Conservation (phyloP, 768 basidiomycete species). For the Kwoniella newhampshirensis region DNA sequence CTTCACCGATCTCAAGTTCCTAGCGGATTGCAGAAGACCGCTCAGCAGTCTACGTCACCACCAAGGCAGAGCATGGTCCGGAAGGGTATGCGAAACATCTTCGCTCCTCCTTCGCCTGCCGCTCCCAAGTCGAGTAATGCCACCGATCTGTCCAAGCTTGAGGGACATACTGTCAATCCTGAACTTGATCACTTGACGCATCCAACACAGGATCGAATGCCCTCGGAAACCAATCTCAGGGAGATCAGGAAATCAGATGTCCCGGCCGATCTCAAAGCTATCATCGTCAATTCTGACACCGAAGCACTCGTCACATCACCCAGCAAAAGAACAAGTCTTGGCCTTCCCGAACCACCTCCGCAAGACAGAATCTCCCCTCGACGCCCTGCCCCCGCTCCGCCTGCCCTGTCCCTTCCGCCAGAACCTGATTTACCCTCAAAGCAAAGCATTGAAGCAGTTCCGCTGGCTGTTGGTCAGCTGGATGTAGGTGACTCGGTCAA, state of each 20-base stretch:
- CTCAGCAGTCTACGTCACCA: slow-evolving; percentile 4
- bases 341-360: slow-evolving; percentile 30
- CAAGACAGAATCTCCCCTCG: slow-evolving; percentile 18
- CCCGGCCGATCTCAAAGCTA: slow-evolving; percentile 20
- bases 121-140: slow-evolving; percentile 8
- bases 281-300: slow-evolving; percentile 8
- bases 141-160: too few species aligned
- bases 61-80: slow-evolving; percentile 33
- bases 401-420: slow-evolving; percentile 28
- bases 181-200: too few species aligned
- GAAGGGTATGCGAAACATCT: slow-evolving; percentile 43
- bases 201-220: too few species aligned
- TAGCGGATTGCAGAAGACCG: slow-evolving; percentile 4
- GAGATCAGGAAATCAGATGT: slow-evolving; percentile 16
- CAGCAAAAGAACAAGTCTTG: slow-evolving; percentile 7
- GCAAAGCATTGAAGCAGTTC: too few species aligned
- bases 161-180: too few species aligned
- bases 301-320: slow-evolving; percentile 12
- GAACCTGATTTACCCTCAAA: slow-evolving; percentile 1
- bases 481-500: slow-evolving; percentile 6
- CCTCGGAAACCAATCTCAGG: neutral
- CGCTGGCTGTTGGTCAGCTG: too few species aligned
- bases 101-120: slow-evolving; percentile 39
- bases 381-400: slow-evolving; percentile 26
- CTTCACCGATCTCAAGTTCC: slow-evolving; percentile 37